Evolutionary conservation across 164 flowering plant species (phyloP).

Genomic region (Chloranthus sessilifolius): DNA sequence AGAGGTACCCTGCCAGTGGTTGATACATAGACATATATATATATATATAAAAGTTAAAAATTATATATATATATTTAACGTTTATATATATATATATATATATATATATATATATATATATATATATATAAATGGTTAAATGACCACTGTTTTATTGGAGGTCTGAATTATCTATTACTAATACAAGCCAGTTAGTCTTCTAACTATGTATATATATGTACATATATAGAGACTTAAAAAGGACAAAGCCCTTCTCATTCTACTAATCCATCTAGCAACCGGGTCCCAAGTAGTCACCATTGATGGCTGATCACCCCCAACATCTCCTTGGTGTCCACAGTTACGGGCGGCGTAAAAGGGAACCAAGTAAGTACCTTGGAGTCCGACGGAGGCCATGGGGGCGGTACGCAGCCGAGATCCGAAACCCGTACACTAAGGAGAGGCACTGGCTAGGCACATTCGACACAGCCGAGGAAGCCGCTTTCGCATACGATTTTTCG

Average conservation of each 20-base stretch:
- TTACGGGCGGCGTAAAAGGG: constrained; percentile 17
- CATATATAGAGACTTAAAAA: too few relatives aligned
- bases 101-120: too few relatives aligned
- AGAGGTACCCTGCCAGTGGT: too few relatives aligned
- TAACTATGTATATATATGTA: too few relatives aligned
- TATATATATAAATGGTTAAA: too few relatives aligned
- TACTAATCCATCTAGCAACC: neutral
- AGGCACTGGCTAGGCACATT: constrained; percentile 33
- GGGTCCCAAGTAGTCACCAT: neutral
- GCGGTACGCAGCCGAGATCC: constrained; percentile 30
- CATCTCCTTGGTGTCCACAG: constrained; percentile 1
- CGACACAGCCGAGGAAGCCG: constrained; percentile 33
- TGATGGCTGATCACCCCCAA: neutral
- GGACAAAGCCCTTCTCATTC: neutral
- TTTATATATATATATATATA: too few relatives aligned
- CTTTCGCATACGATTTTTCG: constrained; percentile 31
- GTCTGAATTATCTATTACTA: too few relatives aligned
- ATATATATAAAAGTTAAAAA: too few relatives aligned
- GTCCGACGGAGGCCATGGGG: constrained; percentile 36
- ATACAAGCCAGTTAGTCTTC: too few relatives aligned
- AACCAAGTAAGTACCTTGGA: constrained; percentile 19
- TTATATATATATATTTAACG: too few relatives aligned
- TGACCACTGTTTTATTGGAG: too few relatives aligned
- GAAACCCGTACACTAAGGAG: constrained; percentile 31
- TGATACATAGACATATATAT: too few relatives aligned